Conservation (phyloP, 1,284 basidiomycete genomes). For the Exobasidium cylindrosporum region DNA sequence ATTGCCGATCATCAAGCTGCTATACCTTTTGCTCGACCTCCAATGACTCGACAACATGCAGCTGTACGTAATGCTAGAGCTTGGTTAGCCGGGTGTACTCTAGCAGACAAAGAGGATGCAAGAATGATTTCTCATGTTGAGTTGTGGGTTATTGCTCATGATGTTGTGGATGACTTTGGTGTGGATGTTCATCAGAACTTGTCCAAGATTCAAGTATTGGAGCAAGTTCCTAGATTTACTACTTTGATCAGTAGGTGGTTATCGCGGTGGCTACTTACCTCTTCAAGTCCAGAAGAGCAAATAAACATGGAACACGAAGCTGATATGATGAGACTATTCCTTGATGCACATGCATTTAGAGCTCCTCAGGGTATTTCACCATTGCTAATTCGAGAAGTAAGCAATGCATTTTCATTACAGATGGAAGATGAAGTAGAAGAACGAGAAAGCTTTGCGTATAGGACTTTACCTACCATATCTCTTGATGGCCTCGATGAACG, state of each 20-base stretch:
- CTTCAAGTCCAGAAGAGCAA: not conserved
- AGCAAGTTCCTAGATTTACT: not conserved
- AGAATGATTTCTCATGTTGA: constrained; percentile 18
- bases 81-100: constrained; percentile 13
- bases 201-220: not conserved
- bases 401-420: not conserved
- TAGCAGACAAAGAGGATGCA: constrained; percentile 10
- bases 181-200: constrained; percentile 13
- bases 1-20: constrained; percentile 7
- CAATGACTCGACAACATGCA: constrained; percentile 22
- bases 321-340: not conserved
- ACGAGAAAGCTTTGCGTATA: not conserved
- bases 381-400: not conserved
- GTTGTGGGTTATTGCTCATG: constrained; percentile 20
- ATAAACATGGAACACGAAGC: not conserved
- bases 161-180: constrained; percentile 19
- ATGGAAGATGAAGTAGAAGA: not conserved
- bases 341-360: not conserved
- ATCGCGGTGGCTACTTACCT: not conserved
- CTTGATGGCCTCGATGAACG: not conserved
- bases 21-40: constrained; percentile 18
- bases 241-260: not conserved
- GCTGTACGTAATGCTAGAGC: constrained; percentile 11
- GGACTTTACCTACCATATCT: not conserved
- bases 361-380: not conserved